phyloP scores from a whole-genome alignment of 192 early-diverging fungal genomes.

The Coemansia sp. region DNA sequence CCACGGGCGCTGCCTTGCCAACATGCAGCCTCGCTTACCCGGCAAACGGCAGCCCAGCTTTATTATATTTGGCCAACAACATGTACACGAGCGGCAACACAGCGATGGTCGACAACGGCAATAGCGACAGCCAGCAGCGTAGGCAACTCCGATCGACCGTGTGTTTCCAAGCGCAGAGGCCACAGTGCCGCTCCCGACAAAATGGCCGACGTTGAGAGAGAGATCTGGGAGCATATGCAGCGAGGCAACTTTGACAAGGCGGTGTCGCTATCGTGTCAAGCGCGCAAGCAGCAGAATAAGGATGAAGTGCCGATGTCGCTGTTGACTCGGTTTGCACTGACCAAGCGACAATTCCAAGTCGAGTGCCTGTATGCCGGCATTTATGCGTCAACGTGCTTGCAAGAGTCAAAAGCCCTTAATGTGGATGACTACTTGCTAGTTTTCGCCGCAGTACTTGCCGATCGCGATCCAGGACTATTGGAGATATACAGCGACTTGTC shows the following conservation, averaged over 20 bases:
- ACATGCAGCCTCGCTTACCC: slow-evolving; percentile 12
- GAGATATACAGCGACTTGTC: slow-evolving; percentile 12
- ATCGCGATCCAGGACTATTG: slow-evolving; percentile 12
- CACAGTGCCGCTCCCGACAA: not conserved
- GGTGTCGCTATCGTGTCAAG: slow-evolving; percentile 3
- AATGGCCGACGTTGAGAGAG: not conserved
- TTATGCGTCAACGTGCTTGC: not conserved
- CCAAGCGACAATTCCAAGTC: slow-evolving; percentile 18
- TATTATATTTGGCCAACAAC: not conserved
- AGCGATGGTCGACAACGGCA: slow-evolving; percentile 4
- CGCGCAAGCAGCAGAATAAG: not conserved
- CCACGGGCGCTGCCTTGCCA: slow-evolving; percentile 22
- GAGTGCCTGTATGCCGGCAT: slow-evolving; percentile 31
- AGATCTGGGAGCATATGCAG: slow-evolving; percentile 21
- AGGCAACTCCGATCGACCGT: not conserved
- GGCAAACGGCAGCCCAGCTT: not conserved
- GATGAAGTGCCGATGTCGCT: not conserved
- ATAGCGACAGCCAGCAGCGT: not conserved
- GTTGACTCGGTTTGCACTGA: slow-evolving; percentile 24
- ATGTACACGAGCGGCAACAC: not conserved
- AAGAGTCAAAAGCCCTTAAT: not conserved
- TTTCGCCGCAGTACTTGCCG: slow-evolving; percentile 23
- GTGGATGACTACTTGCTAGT: slow-evolving; percentile 6
- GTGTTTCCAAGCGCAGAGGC: not conserved
- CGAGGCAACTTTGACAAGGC: slow-evolving; percentile 10